Evolutionary conservation across 768 basidiomycete genomes (phyloP).

Genomic region (Suillus occidentalis): DNA sequence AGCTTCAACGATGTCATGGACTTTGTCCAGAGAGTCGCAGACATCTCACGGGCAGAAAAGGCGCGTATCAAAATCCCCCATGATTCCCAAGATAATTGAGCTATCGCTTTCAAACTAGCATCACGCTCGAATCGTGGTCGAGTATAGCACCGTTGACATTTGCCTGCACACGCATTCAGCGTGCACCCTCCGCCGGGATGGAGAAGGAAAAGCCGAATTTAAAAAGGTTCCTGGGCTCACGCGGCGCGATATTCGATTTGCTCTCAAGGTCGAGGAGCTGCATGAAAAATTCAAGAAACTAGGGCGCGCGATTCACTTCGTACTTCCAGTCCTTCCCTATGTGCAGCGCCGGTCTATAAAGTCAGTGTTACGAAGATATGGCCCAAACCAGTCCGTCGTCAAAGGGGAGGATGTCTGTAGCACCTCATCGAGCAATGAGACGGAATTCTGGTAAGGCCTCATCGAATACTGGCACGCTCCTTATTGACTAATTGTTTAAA

Average conservation of each 20-base stretch:
- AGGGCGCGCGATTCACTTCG: constrained; percentile 23
- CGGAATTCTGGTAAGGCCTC: background rate
- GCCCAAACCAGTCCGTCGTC: background rate
- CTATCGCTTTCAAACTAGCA: constrained; percentile 19
- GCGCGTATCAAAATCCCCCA: constrained; percentile 20
- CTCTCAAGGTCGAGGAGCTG: constrained; percentile 40
- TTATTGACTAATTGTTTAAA: background rate
- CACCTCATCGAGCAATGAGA: background rate
- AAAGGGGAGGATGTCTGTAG: background rate
- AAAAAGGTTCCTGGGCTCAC: constrained; percentile 44
- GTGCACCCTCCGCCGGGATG: constrained; percentile 10
- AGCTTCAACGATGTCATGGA: constrained; percentile 23
- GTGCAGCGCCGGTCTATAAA: constrained; percentile 26
- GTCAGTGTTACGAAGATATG: constrained; percentile 23
- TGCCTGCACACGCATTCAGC: constrained; percentile 30
- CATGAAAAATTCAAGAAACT: constrained; percentile 25
- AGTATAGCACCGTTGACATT: constrained; percentile 24
- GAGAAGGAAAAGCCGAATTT: constrained; percentile 13
- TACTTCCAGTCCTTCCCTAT: constrained; percentile 12
- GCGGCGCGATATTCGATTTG: constrained; percentile 50
- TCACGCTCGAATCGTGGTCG: constrained; percentile 30
- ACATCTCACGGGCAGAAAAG: constrained; percentile 30
- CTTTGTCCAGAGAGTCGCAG: constrained; percentile 29
- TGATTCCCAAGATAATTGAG: constrained; percentile 1
- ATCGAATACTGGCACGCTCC: background rate